Evolutionary conservation across 2,329 filamentous ascomycete genomes (phyloP).

Genomic region (Aspergillus phoenicis): DNA sequence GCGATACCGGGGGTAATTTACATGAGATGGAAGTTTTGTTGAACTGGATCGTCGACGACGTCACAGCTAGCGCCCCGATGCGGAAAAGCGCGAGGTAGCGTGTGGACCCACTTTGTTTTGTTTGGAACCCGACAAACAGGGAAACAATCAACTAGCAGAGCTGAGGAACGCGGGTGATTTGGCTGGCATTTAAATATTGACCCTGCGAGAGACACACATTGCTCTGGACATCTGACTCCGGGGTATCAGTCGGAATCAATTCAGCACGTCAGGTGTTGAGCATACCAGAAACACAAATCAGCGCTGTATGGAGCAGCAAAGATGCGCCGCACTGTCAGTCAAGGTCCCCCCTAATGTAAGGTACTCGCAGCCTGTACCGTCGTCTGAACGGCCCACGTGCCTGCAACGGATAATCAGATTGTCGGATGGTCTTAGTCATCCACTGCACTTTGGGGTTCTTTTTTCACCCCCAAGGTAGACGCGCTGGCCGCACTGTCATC

Average conservation of each 20-base stretch:
- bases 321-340: neutral
- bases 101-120: slow-evolving; percentile 1
- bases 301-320: neutral
- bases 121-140: neutral
- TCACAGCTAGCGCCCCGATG: slow-evolving; percentile 14
- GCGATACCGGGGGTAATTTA: neutral
- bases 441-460: neutral
- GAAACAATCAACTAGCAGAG: neutral
- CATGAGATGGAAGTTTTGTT: slow-evolving; percentile 4
- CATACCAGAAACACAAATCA: neutral
- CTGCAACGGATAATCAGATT: neutral
- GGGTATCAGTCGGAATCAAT: neutral
- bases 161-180: neutral
- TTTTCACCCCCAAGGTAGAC: neutral
- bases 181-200: neutral
- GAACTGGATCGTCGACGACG: slow-evolving; percentile 9
- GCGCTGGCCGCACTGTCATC: neutral
- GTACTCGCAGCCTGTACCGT: slow-evolving; percentile 13
- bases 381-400: slow-evolving; percentile 14
- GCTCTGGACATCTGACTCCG: neutral
- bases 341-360: slow-evolving; percentile 7
- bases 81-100: slow-evolving; percentile 15
- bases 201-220: neutral
- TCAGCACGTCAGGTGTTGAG: neutral
- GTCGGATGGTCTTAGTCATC: slow-evolving; percentile 2